Base-by-base conservation (phyloP, 2,329 filamentous ascomycete species). In the Penicillium sp. region DNA sequence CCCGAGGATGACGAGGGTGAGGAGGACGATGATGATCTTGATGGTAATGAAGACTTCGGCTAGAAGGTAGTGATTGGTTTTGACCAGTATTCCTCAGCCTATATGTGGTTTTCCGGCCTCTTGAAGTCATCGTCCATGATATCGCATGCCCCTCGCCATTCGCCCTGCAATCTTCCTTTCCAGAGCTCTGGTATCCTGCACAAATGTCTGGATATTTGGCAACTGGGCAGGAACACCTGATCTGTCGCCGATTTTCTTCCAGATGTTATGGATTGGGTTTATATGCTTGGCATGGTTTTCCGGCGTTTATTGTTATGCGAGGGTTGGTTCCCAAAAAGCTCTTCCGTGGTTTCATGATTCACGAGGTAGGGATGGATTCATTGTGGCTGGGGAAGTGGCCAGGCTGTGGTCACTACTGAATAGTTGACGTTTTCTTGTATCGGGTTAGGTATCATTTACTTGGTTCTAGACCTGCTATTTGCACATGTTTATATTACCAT, bases 1-100 rank as follows among this genome's bases (percentile, higher is more conserved):
- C 67, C 71, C 44, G 81, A 85, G 59, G 84, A 85, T 64, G 80
- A 54, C 44, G 60, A 55, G 39, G 79, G 80, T 66, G 79, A 77
- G 62, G 68, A 69, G 51, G 69, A 73, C 46, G 82, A 86, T 62
- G 84, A 86, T 63, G 81, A 57, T 46, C 36, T 48, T 46, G 79
- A 79, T 56, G 81, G 86, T 58, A 78, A 79, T 58, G 82, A 86
- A 59, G 81, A 80, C 62, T 79, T 75, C 74, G 73, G 61, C 60
- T 55, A 71, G 74, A 75, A 76, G 40, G 41, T 77, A 78, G 76
- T 76, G 77, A 77, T 78, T 76, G 78, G 80, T 78, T 78, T 81
- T 38, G n/a, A 37, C 29, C 14, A 22, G n/a, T 37, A 37, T 50
- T 29, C 44, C 26, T 51, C 38, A 20, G 31, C 40, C 49, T 42